phyloP scores from a whole-genome alignment of 495 filamentous ascomycete genomes.

The Penicillium arizonense region DNA sequence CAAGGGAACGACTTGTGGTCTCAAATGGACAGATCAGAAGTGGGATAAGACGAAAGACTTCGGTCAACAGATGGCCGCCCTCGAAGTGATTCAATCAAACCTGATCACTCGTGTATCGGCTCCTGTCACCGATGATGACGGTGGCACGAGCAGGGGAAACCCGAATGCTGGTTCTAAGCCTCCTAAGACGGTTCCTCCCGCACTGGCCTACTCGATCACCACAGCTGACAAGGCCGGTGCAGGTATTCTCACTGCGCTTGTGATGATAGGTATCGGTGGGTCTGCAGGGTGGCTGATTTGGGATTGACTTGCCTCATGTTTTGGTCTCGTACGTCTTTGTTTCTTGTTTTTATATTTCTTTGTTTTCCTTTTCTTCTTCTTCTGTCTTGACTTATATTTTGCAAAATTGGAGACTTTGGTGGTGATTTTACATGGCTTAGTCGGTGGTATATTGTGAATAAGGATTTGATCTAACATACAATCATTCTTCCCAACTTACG shows the following conservation, averaged over 20 bases:
- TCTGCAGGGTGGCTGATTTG: conserved; percentile 32
- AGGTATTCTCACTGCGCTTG: conserved; percentile 32
- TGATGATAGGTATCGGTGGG: conserved; percentile 27
- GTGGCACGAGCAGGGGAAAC: conserved; percentile 75
- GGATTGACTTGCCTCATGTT: conserved; percentile 16
- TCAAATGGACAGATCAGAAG: conserved; percentile 56
- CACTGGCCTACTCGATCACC: conserved; percentile 19
- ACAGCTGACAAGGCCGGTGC: conserved; percentile 33
- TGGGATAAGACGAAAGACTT: conserved; percentile 60
- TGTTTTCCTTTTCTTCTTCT: neutral
- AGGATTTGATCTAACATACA: conserved; percentile 3
- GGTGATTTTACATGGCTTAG: neutral
- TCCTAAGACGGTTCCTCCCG: conserved; percentile 7
- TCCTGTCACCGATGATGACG: conserved; percentile 63
- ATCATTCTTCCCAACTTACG: neutral
- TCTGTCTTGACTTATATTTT: neutral
- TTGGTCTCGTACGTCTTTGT: neutral
- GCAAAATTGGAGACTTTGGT: neutral
- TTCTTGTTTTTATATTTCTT: neutral
- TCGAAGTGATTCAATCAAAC: conserved; percentile 66
- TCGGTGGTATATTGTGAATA: conserved; percentile 18
- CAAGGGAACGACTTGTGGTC: conserved; percentile 56
- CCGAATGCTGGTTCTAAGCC: conserved; percentile 55
- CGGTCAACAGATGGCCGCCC: conserved; percentile 70
- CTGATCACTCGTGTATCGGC: conserved; percentile 44